Conservation (phyloP, 805 yeast species). For the Metschnikowia vanudenii region DNA sequence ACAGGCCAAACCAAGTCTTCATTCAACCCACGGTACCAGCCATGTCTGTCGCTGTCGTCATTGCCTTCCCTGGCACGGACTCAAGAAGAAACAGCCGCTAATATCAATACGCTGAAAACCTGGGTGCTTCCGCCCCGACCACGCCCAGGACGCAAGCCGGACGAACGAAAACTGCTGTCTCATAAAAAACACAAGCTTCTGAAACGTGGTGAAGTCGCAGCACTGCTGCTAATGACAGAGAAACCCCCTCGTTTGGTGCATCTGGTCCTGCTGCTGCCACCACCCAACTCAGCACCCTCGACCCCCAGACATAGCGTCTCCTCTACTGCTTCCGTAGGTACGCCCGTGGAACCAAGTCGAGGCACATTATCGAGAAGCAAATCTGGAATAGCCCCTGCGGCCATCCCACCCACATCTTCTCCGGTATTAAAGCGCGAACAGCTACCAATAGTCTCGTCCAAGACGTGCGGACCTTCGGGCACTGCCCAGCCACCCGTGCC, state of each 20-base stretch:
- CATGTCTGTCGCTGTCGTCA: constrained; percentile 10
- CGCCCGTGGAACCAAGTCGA: background rate
- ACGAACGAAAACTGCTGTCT: constrained; percentile 2
- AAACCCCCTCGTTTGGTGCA: background rate
- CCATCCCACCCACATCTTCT: background rate
- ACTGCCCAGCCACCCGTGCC: background rate
- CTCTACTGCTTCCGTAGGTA: background rate
- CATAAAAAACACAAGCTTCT: constrained; percentile 5
- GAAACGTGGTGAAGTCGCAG: background rate
- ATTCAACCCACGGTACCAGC: constrained; percentile 21
- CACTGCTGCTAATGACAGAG: background rate
- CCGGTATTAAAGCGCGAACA: background rate
- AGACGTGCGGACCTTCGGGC: background rate
- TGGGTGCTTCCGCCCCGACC: constrained; percentile 89
- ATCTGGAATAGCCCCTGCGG: background rate
- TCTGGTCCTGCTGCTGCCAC: background rate
- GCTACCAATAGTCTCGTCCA: background rate
- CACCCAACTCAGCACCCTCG: background rate
- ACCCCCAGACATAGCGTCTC: background rate
- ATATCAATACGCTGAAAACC: constrained; percentile 62
- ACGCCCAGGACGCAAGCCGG: constrained; percentile 58
- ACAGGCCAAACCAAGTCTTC: constrained; percentile 28
- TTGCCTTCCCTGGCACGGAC: constrained; percentile 3
- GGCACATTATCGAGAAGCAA: background rate
- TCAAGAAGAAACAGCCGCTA: constrained; percentile 18